Evolutionary conservation across 768 basidiomycete genomes (phyloP).

Genomic region (Suillus alpinus): DNA sequence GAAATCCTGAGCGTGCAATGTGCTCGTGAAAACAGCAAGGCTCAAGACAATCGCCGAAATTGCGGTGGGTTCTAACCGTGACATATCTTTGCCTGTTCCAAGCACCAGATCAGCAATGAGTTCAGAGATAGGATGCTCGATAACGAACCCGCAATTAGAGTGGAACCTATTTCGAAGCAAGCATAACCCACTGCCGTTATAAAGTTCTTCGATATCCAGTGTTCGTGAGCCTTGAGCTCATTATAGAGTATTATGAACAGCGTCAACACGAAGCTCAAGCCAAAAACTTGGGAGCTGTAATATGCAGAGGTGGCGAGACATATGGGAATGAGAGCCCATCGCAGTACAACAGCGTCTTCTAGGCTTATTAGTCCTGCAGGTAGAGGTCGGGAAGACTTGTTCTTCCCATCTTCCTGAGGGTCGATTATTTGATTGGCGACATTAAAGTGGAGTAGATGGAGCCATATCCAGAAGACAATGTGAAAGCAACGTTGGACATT

Average conservation of each 20-base stretch:
- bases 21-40: conserved; percentile 27
- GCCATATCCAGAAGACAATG: conserved; percentile 41
- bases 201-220: conserved; percentile 29
- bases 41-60: conserved; percentile 26
- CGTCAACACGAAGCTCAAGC: conserved; percentile 27
- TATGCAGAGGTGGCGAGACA: conserved; percentile 34
- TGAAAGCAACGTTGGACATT: conserved; percentile 19
- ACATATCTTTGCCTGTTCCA: conserved; percentile 15
- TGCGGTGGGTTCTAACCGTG: conserved; percentile 9
- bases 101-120: neutral
- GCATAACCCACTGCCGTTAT: conserved; percentile 33
- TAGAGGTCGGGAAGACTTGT: conserved; percentile 45
- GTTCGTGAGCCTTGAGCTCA: conserved; percentile 27
- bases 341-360: conserved; percentile 31
- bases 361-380: conserved; percentile 42
- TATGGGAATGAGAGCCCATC: conserved; percentile 33
- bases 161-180: conserved; percentile 32
- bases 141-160: conserved; percentile 30
- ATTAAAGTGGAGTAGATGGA: conserved; percentile 43
- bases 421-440: conserved; percentile 44
- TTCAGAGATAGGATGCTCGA: neutral
- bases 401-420: conserved; percentile 41
- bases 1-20: conserved; percentile 31
- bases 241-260: conserved; percentile 37
- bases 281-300: conserved; percentile 30